Evolutionary conservation across 2,329 filamentous ascomycete species (phyloP), one percentile per base, ranked within the genome.

Genomic region (Truncatella angustata): DNA sequence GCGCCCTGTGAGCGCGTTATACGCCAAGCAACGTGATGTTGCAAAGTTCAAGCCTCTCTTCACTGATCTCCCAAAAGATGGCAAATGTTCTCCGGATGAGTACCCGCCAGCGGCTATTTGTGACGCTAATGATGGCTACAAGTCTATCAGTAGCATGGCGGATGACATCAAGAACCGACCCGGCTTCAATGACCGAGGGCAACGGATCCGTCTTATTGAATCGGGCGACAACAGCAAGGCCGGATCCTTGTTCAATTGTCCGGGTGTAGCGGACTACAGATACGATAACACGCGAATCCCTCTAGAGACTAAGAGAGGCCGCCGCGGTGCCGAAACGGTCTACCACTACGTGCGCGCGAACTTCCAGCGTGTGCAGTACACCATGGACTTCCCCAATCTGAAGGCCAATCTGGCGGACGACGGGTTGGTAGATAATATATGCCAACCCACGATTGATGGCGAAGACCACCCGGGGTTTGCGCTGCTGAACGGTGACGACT

Each of bases 401-500:
- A 11, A 26, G 37, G 10, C 20, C 39, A 35, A 30, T 11, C n/a
- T 28, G n/a, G 24, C 40, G 10, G 50, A 47, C 24, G 49, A 54
- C 26, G 52, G 52, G 4, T 14, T 54, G 5, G 20, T n/a, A 2
- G 36, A 43, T 16, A 54, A 51, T 23, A 18, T 5, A 4, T 51
- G 52, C 20, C 36, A 30, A 34, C 52, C 48, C 4, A 36, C 14
- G 2, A 34, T 39, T 20, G 6, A 42, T 2, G 42, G 28, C 2
- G 16, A 18, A 10, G 16, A 34, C 1, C 39, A 51, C 21, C 48
- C 52, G 5, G 52, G 52, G 4, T 54, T 18, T 18, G 43, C 48
- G 2, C 30, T 54, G 0, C 18, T 54, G 9, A 51, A 45, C 9
- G 23, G 34, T 9, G 52, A 54, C 36, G 16, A 18, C 10, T 54